Evolutionary conservation across 2,329 filamentous ascomycete genomes (phyloP), one percentile per base, ranked within the genome.

Genomic region (Venturia asperata): DNA sequence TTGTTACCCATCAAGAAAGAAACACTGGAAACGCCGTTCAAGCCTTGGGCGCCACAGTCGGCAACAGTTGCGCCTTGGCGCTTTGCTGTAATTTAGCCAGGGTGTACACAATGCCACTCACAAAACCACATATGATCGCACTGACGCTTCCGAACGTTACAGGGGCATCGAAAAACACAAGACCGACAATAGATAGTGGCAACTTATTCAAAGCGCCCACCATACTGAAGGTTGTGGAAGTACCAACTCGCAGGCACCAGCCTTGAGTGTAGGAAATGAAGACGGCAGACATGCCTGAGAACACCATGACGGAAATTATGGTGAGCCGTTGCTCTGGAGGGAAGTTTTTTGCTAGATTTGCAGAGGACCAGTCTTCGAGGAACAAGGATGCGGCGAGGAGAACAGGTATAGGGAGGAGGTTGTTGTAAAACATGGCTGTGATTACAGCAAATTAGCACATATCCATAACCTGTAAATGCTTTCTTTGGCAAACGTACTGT

Each of bases 241-340:
- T 96, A 7, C 94, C 97, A 68, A 96, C 90, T 70, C 94, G 92
- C 69, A 99, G 94, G 75, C 93, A 97, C 94, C 94, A 97, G 45
- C 94, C 94, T 19, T 92, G 96, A 74, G 91, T 95, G 83, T 97
- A 99, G n/a, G 93, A 97, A 77, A 99, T 99, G 80, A 97, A 96
- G 73, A 97, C 92, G 61, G 92, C 90, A 42, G 87, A 92, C 64
- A 97, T 82, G 67, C 94, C 94, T 5, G 94, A 97, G 78, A 97
- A 89, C 72, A 97, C 80, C 90, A 97, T 97, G 73, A 92, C 90
- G 67, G 89, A 79, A 70, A 96, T 83, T 70, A 97, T 86, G 70
- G 82, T 84, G 77, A 91, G 93, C 71, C 92, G 89, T 41, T 86
- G 81, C 69, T 89, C 89, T 19, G 80, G 71, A 1, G 94, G 94